Base-by-base conservation (phyloP, 768 basidiomycete species). In the Agrocybe pediades region DNA sequence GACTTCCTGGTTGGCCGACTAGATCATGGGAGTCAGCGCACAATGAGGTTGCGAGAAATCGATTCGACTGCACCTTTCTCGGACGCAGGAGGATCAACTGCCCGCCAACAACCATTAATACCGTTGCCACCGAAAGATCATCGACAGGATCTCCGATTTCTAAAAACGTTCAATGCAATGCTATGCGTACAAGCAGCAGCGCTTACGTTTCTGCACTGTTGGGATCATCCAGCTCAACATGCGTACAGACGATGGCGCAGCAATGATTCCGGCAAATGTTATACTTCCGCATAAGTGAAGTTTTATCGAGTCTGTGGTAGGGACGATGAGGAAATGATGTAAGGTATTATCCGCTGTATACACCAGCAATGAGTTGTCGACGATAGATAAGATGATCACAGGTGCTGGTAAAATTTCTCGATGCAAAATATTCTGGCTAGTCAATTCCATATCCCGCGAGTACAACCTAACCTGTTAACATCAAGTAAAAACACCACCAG, bases 201-300 rank as follows among this genome's bases (percentile, higher is more conserved):
- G 76, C 88, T 60, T 66, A 96, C 97, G 88, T 70, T 95, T 98
- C 68, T 98, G 96, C 9, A 88, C 85, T 53, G 79, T 77, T 0
- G 97, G 96, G 51, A 99, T 90, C 85, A 98, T 89, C 97, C 97
- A 99, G 69, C 95, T 97, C 65, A 98, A 72, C 60, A 90, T 90
- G 55, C 95, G 77, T 2, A 99, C 95, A 11, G 91, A 82, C 27
- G 77, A 83, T 6, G 97, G 95, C 7, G 83, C 81, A 11, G 85
- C 82, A 44, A 98, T 91, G 47, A 98, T 90, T 4, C 95, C 96
- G 49, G 82, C 81, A 65, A 99, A 98, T 16, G 87, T 89, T 65
- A 98, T 99, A 62, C 92, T 97, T 7, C 96, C 96, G 69, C 97
- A 98, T 3, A 92, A 70, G 60, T 94, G 88, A 36, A 98, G 74